Evolutionary conservation across 2,329 filamentous ascomycete genomes (phyloP), one percentile per base, ranked within the genome.

Genomic region (Colletotrichum destructivum): DNA sequence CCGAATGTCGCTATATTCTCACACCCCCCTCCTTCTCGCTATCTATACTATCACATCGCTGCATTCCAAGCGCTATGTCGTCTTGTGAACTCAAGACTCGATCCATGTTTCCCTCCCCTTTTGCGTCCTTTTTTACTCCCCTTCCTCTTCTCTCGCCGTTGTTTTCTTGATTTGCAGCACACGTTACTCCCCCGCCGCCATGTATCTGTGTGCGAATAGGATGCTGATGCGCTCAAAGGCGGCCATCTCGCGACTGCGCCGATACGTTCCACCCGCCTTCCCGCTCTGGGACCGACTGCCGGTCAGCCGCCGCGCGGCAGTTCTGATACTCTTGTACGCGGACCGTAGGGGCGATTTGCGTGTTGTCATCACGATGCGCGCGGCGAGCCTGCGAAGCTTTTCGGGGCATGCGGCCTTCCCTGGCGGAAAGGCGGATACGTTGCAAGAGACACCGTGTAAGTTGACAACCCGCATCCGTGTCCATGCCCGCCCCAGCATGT

Each of bases 341-440:
- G 96, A 98, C 81, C 88, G 89, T 54, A 86, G 88, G 73, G 96
- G 96, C 51, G 93, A 97, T 75, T 84, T 98, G 71, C 89, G 90
- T 21, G 89, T 92, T 62, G 91, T 93, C 42, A 86, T 93, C 71
- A 93, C 91, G 18, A 92, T 92, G 88, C 88, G 91, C 62, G 90
- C 91, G 18, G 86, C 89, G 21, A 89, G 84, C 52, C 80, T 93
- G 75, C 84, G 90, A 69, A 92, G 85, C 77, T 93, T 91, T 82
- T 94, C 93, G n/a, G 94, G 94, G 31, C 94, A 98, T 78, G 95
- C 94, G 26, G 95, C 95, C 44, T 90, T 98, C 65, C 94, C 95
- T 0, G 94, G 94, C 63, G 95, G 94, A 75, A 93, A 90, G 83
- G 91, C 87, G 56, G 90, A 92, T 75, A 84, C 81, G 2, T 74